Evolutionary conservation across 1,284 basidiomycete species (phyloP).

Genomic region (Trichosporon sp.): DNA sequence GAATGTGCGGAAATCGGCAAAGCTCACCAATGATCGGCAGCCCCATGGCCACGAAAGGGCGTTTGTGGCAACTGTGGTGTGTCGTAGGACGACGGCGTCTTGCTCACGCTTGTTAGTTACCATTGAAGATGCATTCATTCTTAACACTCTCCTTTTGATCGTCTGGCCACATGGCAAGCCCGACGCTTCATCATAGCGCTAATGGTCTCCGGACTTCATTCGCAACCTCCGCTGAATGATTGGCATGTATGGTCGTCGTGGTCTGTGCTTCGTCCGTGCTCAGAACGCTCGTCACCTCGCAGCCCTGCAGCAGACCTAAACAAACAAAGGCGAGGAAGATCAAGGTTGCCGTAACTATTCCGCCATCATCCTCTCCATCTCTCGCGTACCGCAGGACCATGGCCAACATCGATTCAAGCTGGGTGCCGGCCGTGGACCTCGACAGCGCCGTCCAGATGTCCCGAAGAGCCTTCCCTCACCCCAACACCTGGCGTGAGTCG

Average conservation of each 20-base stretch:
- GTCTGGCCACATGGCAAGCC: too few species aligned
- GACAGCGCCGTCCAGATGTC: background rate
- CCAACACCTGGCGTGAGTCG: conserved; percentile 12
- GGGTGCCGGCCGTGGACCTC: background rate
- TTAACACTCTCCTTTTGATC: too few species aligned
- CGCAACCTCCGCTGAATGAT: background rate
- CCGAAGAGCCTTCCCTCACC: background rate
- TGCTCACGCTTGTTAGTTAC: too few species aligned
- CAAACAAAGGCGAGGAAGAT: background rate
- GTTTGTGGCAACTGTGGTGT: too few species aligned
- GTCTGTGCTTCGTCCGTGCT: conserved; percentile 13
- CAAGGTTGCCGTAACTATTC: background rate
- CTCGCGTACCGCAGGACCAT: background rate
- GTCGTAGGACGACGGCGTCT: too few species aligned
- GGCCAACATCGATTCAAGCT: background rate
- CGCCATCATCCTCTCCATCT: background rate
- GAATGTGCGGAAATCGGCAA: too few species aligned
- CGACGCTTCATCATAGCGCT: too few species aligned
- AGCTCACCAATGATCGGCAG: too few species aligned
- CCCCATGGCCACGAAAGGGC: too few species aligned
- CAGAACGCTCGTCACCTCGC: background rate
- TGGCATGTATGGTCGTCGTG: background rate
- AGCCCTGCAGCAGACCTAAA: background rate
- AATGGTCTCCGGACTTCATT: too few species aligned
- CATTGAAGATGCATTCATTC: too few species aligned